A percentile compares a stretch with the other conserved stretches of the same genome.
These are phyloP conservation scores for Rhodotorula glutinis DNA, from an alignment of 1,284 basidiomycete genomes.

Conservation along the genomic window DNA sequence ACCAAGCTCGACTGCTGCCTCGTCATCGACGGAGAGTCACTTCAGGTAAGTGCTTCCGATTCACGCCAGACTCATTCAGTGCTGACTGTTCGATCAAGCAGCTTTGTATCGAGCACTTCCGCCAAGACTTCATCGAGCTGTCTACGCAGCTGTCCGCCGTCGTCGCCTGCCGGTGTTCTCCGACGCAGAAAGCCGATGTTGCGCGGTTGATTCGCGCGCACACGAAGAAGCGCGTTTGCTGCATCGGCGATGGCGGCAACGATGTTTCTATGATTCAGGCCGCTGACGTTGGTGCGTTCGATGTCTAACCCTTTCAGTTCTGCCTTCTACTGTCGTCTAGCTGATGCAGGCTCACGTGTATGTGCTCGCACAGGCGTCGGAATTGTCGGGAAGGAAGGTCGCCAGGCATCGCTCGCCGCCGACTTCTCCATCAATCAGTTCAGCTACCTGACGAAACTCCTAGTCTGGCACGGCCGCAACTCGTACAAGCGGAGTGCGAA, in stretches of 20 bases:
- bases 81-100: slow-evolving; percentile 45
- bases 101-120: slow-evolving; percentile 84
- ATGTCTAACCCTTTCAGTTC: no score
- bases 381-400: slow-evolving; percentile 98
- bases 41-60: slow-evolving; percentile 60
- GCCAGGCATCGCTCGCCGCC: slow-evolving; percentile 94
- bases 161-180: slow-evolving; percentile 95
- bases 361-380: slow-evolving; percentile 90
- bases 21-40: slow-evolving; percentile 96
- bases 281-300: slow-evolving; percentile 79
- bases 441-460: slow-evolving; percentile 86
- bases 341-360: no score
- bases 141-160: slow-evolving; percentile 94
- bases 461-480: slow-evolving; percentile 96
- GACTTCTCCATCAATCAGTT: slow-evolving; percentile 98
- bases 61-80: no score
- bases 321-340: background rate
- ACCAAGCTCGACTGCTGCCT: slow-evolving; percentile 95
- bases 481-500: slow-evolving; percentile 97
- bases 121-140: slow-evolving; percentile 90
- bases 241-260: slow-evolving; percentile 93
- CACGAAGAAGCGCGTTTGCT: slow-evolving; percentile 93
- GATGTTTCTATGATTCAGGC: slow-evolving; percentile 97
- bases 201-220: slow-evolving; percentile 83
- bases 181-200: slow-evolving; percentile 97